Evolutionary conservation across 306 rosid genomes (phyloP).

Genomic region (Astragalus membranaceus): DNA sequence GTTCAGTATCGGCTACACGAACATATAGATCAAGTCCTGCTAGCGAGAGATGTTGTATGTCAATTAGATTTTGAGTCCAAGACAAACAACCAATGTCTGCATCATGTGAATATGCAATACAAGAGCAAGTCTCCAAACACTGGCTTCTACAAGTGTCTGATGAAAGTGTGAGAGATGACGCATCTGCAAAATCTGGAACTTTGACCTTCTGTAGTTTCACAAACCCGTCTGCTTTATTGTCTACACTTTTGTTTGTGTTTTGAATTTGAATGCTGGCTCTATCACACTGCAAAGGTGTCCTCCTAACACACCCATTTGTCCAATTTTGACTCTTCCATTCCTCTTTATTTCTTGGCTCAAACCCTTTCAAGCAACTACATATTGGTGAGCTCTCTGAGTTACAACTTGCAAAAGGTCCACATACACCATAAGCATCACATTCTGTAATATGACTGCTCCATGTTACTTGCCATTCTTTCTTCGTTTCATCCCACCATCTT

Average conservation of each 20-base stretch:
- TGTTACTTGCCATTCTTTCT: background rate
- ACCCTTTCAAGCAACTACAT: constrained; percentile 50
- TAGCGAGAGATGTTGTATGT: background rate
- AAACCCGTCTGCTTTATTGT: constrained; percentile 25
- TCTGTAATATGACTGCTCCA: background rate
- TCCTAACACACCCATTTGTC: constrained; percentile 38
- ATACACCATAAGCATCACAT: constrained; percentile 32
- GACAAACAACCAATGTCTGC: constrained; percentile 18
- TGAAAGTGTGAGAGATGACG: background rate
- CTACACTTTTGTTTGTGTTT: background rate
- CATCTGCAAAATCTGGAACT: constrained; percentile 21
- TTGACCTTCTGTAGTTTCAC: constrained; percentile 15
- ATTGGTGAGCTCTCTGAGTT: constrained; percentile 10
- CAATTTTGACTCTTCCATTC: constrained; percentile 30
- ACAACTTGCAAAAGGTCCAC: constrained; percentile 33
- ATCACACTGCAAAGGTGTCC: constrained; percentile 15
- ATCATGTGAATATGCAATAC: constrained; percentile 21
- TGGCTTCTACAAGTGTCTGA: background rate
- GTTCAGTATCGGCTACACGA: constrained; percentile 13
- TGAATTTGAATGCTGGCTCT: background rate
- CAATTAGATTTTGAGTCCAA: constrained; percentile 19
- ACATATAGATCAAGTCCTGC: constrained; percentile 26
- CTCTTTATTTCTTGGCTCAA: constrained; percentile 27
- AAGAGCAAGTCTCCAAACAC: constrained; percentile 29
- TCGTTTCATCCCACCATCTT: background rate